These are phyloP conservation scores for Fraxinus pennsylvanica DNA, from an alignment of 257 asterid genomes.

Conservation along the genomic window DNA sequence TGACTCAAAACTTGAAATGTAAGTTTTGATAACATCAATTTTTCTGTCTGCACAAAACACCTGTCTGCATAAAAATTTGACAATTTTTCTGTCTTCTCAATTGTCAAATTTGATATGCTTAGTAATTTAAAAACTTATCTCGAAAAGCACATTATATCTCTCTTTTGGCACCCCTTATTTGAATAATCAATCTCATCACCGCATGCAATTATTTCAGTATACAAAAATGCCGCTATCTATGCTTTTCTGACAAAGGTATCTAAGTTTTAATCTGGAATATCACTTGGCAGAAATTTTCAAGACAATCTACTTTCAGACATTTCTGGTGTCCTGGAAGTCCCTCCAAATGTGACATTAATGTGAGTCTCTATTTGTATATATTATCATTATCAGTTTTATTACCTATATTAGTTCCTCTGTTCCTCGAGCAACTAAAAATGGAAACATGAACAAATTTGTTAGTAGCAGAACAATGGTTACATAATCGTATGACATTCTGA, in stretches of 20 bases:
- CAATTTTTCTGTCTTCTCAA: background rate
- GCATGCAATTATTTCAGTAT: too few species aligned
- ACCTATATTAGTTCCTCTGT: background rate
- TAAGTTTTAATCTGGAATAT: too few species aligned
- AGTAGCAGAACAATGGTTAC: too few species aligned
- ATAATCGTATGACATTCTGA: background rate
- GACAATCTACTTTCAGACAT: too few species aligned
- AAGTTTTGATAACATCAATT: slow-evolving; percentile 26
- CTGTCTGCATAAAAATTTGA: too few species aligned
- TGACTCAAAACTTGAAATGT: slow-evolving; percentile 47
- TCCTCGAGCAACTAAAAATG: background rate
- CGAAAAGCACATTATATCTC: background rate
- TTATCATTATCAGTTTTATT: background rate
- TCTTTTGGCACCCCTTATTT: background rate
- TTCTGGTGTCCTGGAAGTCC: slow-evolving; percentile 15
- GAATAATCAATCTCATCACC: background rate
- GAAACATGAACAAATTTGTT: background rate
- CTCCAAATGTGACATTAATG: slow-evolving; percentile 49
- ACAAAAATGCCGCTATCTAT: too few species aligned
- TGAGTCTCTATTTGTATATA: slow-evolving; percentile 22
- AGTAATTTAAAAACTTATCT: background rate
- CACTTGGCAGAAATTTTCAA: too few species aligned
- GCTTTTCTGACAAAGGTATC: too few species aligned
- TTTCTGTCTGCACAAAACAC: background rate
- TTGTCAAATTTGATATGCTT: background rate